Evolutionary conservation across 2,329 filamentous ascomycete species (phyloP).

Genomic region (Colletotrichum sp.): DNA sequence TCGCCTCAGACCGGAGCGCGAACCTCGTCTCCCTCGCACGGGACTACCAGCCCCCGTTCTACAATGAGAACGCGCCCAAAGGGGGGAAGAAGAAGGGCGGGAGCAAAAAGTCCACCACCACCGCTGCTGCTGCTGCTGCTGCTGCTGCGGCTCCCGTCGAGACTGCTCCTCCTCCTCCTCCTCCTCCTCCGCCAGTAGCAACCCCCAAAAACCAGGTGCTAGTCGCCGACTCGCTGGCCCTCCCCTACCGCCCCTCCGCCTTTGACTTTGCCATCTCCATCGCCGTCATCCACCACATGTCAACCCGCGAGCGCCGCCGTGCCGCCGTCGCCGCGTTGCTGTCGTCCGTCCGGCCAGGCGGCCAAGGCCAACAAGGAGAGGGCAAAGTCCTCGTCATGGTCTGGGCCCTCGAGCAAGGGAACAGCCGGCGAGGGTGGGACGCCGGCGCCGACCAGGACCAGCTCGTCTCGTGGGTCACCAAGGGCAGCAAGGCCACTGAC

Average conservation of each 20-base stretch:
- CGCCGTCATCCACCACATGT: constrained; percentile 92
- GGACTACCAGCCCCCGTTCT: constrained; percentile 15
- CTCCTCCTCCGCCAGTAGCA: not conserved
- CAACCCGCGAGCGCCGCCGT: constrained; percentile 73
- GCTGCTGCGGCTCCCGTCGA: not conserved
- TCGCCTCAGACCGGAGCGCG: constrained; percentile 83
- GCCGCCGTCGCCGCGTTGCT: constrained; percentile 77
- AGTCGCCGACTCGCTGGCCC: constrained; percentile 81
- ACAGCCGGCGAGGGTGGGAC: constrained; percentile 87
- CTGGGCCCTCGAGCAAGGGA: constrained; percentile 93
- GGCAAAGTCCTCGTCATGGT: constrained; percentile 85
- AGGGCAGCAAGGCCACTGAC: constrained; percentile 29
- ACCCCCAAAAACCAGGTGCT: constrained; percentile 55
- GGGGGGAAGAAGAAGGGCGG: constrained; percentile 19
- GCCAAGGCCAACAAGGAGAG: constrained; percentile 26
- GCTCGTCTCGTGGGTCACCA: constrained; percentile 93
- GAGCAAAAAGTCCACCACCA: not conserved
- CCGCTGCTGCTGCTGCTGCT: not conserved
- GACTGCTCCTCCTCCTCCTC: not conserved
- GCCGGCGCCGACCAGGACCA: constrained; percentile 85
- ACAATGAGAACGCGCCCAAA: not conserved
- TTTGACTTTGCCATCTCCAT: constrained; percentile 91
- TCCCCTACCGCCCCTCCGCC: constrained; percentile 71
- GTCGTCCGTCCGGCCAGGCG: constrained; percentile 62
- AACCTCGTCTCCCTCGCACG: constrained; percentile 58